Conservation (phyloP, 2,329 filamentous ascomycete genomes). For the Tolypocladium pustulatum region DNA sequence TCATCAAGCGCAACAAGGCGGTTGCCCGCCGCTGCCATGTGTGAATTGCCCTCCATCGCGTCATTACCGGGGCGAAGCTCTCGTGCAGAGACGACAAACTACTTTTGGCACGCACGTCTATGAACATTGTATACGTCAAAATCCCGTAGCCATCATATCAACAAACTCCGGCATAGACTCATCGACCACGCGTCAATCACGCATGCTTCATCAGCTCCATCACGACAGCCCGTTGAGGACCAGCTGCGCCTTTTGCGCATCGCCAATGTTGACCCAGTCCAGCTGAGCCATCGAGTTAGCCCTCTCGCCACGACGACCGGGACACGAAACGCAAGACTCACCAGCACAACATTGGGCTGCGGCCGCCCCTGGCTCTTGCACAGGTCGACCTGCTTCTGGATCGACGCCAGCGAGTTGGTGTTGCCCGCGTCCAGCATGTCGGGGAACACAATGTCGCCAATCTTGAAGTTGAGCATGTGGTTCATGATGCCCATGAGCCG, state of each 20-base stretch:
- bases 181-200: background rate
- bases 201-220: too few species aligned
- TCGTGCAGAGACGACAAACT: too few species aligned
- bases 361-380: conserved; percentile 14
- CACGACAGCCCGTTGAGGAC: conserved; percentile 25
- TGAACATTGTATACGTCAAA: background rate
- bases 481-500: conserved; percentile 34
- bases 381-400: conserved; percentile 16
- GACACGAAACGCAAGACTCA: conserved; percentile 17
- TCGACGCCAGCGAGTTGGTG: conserved; percentile 24
- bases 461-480: conserved; percentile 21
- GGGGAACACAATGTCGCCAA: conserved; percentile 24
- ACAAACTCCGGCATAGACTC: background rate
- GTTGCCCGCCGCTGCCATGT: too few species aligned
- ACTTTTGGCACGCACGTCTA: too few species aligned
- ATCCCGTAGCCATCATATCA: background rate
- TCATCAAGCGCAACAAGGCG: too few species aligned
- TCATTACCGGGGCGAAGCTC: too few species aligned
- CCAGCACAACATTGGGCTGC: conserved; percentile 22
- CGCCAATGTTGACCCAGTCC: conserved; percentile 30
- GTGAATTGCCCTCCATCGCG: too few species aligned
- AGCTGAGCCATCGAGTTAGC: conserved; percentile 19
- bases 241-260: conserved; percentile 26
- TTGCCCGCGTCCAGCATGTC: conserved; percentile 15
- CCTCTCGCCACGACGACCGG: conserved; percentile 4